A percentile compares a stretch with the other conserved stretches of the same genome.
Conservation (phyloP, 148 eudicot genomes). For the Rhododendron williamsianum region DNA sequence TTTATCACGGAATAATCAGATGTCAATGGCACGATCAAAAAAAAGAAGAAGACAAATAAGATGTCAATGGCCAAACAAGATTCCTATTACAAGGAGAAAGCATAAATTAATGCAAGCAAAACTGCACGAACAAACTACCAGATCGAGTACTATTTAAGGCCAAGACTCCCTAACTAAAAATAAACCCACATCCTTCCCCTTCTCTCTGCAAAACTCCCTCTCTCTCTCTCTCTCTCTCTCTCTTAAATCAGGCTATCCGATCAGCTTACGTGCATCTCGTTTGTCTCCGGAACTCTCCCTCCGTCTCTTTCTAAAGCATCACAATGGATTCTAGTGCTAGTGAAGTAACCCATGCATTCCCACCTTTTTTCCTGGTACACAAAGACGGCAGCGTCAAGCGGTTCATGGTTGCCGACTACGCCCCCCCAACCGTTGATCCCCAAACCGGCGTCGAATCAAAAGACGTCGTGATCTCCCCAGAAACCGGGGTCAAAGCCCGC, state of each 20-base stretch:
- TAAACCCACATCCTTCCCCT: background rate
- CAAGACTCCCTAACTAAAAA: background rate
- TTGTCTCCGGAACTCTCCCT: background rate
- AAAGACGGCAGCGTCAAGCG: background rate
- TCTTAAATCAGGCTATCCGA: background rate
- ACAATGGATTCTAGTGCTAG: background rate
- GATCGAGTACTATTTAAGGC: background rate
- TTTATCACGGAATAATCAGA: too few species aligned
- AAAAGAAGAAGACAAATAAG: too few species aligned
- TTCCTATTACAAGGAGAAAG: too few species aligned
- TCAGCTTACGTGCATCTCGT: background rate
- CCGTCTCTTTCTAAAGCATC: background rate
- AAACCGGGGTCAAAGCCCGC: conserved; percentile 19
- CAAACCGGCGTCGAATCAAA: conserved; percentile 19
- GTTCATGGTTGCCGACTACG: background rate
- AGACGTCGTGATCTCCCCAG: conserved; percentile 22
- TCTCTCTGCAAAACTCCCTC: background rate
- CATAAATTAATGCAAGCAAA: background rate
- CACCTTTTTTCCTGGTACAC: conserved; percentile 2
- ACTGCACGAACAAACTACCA: background rate
- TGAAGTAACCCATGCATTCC: background rate
- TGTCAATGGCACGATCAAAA: too few species aligned
- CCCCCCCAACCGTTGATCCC: conserved; percentile 20
- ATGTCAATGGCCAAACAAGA: background rate
- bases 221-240: background rate